Conservation (phyloP, 2,329 filamentous ascomycete species). For the Cladosporium sphaerospermum region DNA sequence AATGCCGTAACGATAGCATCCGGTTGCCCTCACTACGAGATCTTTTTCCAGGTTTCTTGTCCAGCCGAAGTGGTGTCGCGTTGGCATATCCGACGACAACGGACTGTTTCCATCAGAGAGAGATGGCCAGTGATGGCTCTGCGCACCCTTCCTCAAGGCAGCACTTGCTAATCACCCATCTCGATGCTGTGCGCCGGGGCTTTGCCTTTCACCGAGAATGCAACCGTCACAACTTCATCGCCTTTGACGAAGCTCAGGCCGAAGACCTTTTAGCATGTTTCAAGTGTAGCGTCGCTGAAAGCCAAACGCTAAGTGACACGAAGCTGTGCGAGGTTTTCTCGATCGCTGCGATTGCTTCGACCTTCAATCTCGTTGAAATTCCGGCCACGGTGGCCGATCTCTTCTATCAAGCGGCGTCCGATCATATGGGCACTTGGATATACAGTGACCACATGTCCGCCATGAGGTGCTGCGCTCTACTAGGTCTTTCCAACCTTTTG, state of each 20-base stretch:
- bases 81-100: not conserved
- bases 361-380: conserved; percentile 1
- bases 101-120: not conserved
- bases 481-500: conserved; percentile 2
- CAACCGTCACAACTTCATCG: not conserved
- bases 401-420: not conserved
- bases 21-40: not conserved
- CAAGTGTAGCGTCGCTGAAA: not conserved
- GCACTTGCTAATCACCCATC: not conserved
- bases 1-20: not conserved
- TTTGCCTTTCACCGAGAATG: conserved; percentile 5
- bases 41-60: conserved; percentile 2
- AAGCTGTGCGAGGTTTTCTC: conserved; percentile 4
- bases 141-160: not conserved
- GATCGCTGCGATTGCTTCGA: not conserved
- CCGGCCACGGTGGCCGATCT: not conserved
- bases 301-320: not conserved
- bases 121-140: not conserved
- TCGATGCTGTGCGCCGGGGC: not conserved
- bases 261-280: not conserved
- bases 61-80: not conserved
- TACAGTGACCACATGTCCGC: not conserved
- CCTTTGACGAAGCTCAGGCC: not conserved
- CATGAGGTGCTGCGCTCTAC: conserved; percentile 2
- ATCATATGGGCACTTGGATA: not conserved